These are phyloP conservation scores for Dioszegia aurantiaca DNA, from an alignment of 768 basidiomycete genomes.

Conservation along the genomic window DNA sequence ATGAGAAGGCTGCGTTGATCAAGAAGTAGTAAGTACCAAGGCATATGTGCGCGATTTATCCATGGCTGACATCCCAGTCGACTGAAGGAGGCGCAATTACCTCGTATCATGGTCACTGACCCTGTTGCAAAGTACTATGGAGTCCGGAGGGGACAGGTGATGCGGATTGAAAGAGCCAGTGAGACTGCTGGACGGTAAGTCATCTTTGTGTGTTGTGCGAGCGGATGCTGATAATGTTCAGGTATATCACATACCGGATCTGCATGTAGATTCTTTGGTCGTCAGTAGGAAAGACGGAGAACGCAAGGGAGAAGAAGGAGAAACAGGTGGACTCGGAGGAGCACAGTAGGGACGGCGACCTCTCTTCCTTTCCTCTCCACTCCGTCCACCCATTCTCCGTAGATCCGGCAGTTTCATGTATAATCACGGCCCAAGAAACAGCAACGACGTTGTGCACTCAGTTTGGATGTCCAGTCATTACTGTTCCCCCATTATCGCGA, in stretches of 20 bases:
- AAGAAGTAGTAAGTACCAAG: slow-evolving; percentile 78
- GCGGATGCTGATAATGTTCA: slow-evolving; percentile 2
- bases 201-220: slow-evolving; percentile 49
- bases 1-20: slow-evolving; percentile 81
- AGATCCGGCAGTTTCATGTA: no score
- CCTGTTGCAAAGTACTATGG: slow-evolving; percentile 99
- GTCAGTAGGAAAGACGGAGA: no score
- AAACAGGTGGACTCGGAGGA: no score
- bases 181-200: slow-evolving; percentile 76
- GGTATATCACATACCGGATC: slow-evolving; percentile 50
- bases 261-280: slow-evolving; percentile 48
- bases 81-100: slow-evolving; percentile 93
- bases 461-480: no score
- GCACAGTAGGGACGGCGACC: no score
- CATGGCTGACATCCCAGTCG: slow-evolving; percentile 61
- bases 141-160: slow-evolving; percentile 88
- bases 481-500: no score
- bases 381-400: no score
- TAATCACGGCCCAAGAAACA: no score
- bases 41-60: not conserved
- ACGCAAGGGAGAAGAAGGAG: no score
- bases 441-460: no score
- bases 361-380: no score
- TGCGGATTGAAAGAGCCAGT: slow-evolving; percentile 94
- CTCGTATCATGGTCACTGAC: slow-evolving; percentile 91